Evolutionary conservation across 164 flowering plant species (phyloP).

Genomic region (Macadamia integrifolia): DNA sequence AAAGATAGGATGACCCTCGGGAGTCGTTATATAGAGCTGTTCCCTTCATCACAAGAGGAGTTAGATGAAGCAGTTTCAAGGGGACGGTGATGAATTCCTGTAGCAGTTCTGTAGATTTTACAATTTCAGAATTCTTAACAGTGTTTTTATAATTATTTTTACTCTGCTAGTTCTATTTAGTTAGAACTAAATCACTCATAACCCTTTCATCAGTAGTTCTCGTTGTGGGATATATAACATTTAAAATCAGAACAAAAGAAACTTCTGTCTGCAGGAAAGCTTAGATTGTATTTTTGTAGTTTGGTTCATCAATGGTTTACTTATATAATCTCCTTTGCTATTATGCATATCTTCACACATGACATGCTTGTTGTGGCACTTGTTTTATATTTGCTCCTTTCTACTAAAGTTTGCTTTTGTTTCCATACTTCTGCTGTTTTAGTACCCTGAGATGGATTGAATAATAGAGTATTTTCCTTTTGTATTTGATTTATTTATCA

Average conservation of each 20-base stretch:
- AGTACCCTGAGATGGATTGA: too few relatives aligned
- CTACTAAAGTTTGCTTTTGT: too few relatives aligned
- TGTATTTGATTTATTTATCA: too few relatives aligned
- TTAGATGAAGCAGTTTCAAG: constrained; percentile 64
- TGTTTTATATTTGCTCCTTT: too few relatives aligned
- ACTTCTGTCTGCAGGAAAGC: not conserved
- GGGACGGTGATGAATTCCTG: constrained; percentile 42
- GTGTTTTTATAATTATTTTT: not conserved
- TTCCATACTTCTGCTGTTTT: too few relatives aligned
- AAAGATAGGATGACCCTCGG: constrained; percentile 86
- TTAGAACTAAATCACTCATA: not conserved
- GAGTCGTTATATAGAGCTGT: constrained; percentile 84
- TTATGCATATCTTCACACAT: not conserved
- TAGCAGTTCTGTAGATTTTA: not conserved
- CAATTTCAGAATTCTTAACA: not conserved
- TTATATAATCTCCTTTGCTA: not conserved
- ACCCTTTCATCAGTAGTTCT: not conserved
- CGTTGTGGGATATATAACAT: not conserved
- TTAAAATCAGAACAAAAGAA: not conserved
- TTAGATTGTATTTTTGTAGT: not conserved
- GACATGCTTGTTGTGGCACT: not conserved
- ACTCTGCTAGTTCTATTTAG: not conserved
- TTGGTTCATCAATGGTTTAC: not conserved
- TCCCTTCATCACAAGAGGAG: constrained; percentile 68
- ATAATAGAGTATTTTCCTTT: too few relatives aligned